These are phyloP conservation scores for Westerdykella sp. DNA, from an alignment of 2,329 filamentous ascomycete genomes.

Conservation along the genomic window DNA sequence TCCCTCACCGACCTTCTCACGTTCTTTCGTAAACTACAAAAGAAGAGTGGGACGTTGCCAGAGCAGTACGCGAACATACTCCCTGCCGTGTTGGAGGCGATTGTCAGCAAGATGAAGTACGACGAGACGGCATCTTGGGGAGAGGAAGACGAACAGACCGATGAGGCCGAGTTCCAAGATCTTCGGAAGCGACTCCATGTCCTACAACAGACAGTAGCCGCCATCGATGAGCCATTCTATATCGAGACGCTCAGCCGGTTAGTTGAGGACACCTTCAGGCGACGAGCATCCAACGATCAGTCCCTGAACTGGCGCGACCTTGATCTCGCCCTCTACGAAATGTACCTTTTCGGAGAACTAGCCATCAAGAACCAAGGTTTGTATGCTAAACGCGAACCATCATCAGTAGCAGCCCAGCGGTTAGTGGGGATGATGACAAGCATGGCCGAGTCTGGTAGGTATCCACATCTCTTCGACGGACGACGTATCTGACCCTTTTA, in stretches of 20 bases:
- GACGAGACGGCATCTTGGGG: conserved; percentile 94
- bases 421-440: conserved; percentile 89
- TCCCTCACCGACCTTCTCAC: conserved; percentile 88
- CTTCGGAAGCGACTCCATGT: conserved; percentile 83
- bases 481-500: conserved; percentile 32
- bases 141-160: conserved; percentile 87
- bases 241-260: conserved; percentile 82
- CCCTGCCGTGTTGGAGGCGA: conserved; percentile 80
- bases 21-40: conserved; percentile 75
- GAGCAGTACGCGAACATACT: conserved; percentile 75
- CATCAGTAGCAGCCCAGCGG: conserved; percentile 69
- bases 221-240: conserved; percentile 81
- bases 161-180: conserved; percentile 96
- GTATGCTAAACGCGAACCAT: conserved; percentile 78
- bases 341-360: conserved; percentile 91
- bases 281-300: conserved; percentile 62
- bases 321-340: conserved; percentile 88
- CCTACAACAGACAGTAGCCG: conserved; percentile 86
- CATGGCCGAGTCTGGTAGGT: conserved; percentile 84
- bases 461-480: background rate
- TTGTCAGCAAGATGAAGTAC: conserved; percentile 94
- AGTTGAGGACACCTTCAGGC: conserved; percentile 80
- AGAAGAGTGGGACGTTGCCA: conserved; percentile 57
- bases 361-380: conserved; percentile 82
- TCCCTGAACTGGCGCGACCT: conserved; percentile 91